Evolutionary conservation across 2,329 filamentous ascomycete species (phyloP).

Genomic region (Neoarthrinium moseri): DNA sequence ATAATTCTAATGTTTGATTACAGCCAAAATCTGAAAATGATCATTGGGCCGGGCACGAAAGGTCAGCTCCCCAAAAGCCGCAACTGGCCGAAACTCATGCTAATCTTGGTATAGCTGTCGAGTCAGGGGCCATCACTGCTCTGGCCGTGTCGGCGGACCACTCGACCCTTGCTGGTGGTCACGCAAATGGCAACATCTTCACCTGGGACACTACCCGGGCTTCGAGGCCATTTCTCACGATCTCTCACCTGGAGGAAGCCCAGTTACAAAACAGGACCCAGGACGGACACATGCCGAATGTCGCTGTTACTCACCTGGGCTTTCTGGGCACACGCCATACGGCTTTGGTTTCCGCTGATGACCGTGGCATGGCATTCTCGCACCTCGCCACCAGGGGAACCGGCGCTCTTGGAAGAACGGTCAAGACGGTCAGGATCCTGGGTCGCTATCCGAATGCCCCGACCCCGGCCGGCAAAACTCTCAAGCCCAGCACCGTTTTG

Average conservation of each 20-base stretch:
- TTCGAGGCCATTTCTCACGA: slow-evolving; percentile 85
- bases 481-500: slow-evolving; percentile 92
- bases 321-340: slow-evolving; percentile 93
- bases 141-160: slow-evolving; percentile 93
- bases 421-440: slow-evolving; percentile 87
- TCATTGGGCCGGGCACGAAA: slow-evolving; percentile 91
- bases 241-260: slow-evolving; percentile 70
- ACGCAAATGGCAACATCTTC: slow-evolving; percentile 88
- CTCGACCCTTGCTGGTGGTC: slow-evolving; percentile 84
- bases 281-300: slow-evolving; percentile 80
- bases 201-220: slow-evolving; percentile 89
- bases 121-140: slow-evolving; percentile 84
- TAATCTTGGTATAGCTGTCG: slow-evolving; percentile 63
- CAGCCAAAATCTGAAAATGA: slow-evolving; percentile 89
- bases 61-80: slow-evolving; percentile 47
- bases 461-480: slow-evolving; percentile 59
- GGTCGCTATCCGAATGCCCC: slow-evolving; percentile 81
- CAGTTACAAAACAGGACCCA: slow-evolving; percentile 63
- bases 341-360: slow-evolving; percentile 91
- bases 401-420: slow-evolving; percentile 77
- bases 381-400: slow-evolving; percentile 91
- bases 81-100: slow-evolving; percentile 9
- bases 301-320: slow-evolving; percentile 83
- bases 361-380: slow-evolving; percentile 96
- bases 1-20: slow-evolving; percentile 97